Base-by-base conservation (phyloP, 495 filamentous ascomycete genomes). In the Trichocladium uniseriatum region DNA sequence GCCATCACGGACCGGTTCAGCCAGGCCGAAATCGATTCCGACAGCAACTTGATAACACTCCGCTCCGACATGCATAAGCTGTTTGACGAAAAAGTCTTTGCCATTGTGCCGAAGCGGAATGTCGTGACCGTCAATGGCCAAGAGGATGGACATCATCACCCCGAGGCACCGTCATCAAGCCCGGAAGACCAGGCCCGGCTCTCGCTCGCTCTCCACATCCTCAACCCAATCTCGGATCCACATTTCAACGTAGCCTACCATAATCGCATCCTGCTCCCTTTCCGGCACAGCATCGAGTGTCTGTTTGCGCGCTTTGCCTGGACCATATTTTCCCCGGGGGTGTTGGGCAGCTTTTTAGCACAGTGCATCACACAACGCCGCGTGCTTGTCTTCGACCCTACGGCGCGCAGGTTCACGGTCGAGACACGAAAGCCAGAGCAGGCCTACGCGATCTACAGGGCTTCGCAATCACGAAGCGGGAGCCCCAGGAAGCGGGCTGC, bases 291-390 rank as follows among this genome's bases (percentile, higher is more conserved):
- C 13, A 44, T 38, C 19, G 39, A 51, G 34, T 43, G 32, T 40
- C 48, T 51, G 20, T 51, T 51, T 51, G 48, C 39, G 8, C 48
- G 40, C 39, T 51, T 51, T 19, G 48, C 48, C 19, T 44, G 34
- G 48, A 44, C 48, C 40, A 36, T 51, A 31, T 51, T 51, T 39
- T 51, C 48, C n/a, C 40, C 48, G 11, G 31, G 31, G 10, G 32
- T 44, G 6, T 14, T 51, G n/a, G 27, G 29, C 48, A 10, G 20
- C 32, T 51, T 51, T 15, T 43, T 51, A 18, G 31, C 43, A 3
- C 37, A 38, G 40, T 44, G 48, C 40, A 31, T 51, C 10, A 43
- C 48, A 21, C 16, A 31, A 10, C 48, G 48, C 4, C 39, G 6
- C 6, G 29, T 51, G 22, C 48, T 48, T 27, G 45, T 48, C 45